phyloP scores from a whole-genome alignment of 768 basidiomycete genomes.

The Lactarius sp. region DNA sequence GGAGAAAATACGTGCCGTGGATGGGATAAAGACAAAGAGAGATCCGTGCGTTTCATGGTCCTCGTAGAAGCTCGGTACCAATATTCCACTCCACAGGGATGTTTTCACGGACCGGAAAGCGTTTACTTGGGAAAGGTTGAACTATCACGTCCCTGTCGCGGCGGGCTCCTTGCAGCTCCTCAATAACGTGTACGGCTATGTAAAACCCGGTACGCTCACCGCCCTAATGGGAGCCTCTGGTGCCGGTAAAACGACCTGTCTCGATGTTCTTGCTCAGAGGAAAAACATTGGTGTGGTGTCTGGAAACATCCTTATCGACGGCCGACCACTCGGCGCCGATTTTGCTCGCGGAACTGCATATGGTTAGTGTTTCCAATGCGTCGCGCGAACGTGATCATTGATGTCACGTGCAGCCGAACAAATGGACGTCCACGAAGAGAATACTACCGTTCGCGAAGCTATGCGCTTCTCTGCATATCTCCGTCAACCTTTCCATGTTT shows the following conservation, averaged over 20 bases:
- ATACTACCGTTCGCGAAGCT: conserved; percentile 79
- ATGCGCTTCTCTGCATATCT: conserved; percentile 84
- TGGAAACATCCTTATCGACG: conserved; percentile 63
- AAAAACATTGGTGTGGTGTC: conserved; percentile 67
- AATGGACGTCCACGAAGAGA: conserved; percentile 82
- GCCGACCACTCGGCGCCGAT: conserved; percentile 53
- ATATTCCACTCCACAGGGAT: background rate
- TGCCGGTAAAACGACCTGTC: conserved; percentile 75
- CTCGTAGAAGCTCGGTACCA: background rate
- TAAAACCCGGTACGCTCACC: conserved; percentile 70
- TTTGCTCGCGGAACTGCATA: conserved; percentile 72
- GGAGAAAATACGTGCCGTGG: conserved; percentile 26
- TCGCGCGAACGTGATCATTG: conserved; percentile 27
- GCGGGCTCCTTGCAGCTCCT: conserved; percentile 58
- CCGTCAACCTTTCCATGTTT: conserved; percentile 64
- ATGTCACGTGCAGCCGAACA: conserved; percentile 44
- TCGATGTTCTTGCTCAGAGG: conserved; percentile 69
- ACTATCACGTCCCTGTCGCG: conserved; percentile 71
- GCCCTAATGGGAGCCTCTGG: conserved; percentile 87
- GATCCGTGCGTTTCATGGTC: conserved; percentile 48
- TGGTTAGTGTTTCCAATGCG: conserved; percentile 27
- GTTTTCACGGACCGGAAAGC: conserved; percentile 38
- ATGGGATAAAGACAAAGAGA: conserved; percentile 34
- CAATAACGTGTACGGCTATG: conserved; percentile 74
- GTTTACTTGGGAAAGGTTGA: conserved; percentile 80